Conservation (phyloP, 2,329 filamentous ascomycete genomes). For the Hortaea sp. region DNA sequence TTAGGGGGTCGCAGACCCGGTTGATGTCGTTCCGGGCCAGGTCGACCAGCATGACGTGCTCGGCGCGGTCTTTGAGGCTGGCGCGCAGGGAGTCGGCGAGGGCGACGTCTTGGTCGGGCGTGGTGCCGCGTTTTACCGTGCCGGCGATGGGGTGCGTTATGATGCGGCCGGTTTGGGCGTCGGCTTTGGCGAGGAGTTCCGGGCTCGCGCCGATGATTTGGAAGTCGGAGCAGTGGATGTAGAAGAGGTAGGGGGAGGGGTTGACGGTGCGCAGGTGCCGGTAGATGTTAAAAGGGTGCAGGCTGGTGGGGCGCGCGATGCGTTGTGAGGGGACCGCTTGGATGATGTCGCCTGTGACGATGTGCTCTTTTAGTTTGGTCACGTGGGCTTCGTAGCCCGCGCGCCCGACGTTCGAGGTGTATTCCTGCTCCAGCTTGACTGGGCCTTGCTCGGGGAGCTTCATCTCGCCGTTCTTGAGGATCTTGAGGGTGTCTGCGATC, state of each 20-base stretch:
- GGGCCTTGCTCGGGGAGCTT: constrained; percentile 57
- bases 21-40: constrained; percentile 94
- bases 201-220: constrained; percentile 92
- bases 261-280: constrained; percentile 94
- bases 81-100: constrained; percentile 67
- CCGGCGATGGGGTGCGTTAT: constrained; percentile 96
- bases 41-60: constrained; percentile 97
- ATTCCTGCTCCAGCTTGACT: constrained; percentile 64
- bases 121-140: constrained; percentile 79
- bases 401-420: constrained; percentile 84
- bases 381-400: constrained; percentile 89
- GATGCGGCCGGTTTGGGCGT: constrained; percentile 58
- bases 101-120: constrained; percentile 67
- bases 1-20: constrained; percentile 81
- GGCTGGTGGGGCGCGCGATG: constrained; percentile 74
- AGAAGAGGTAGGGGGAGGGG: constrained; percentile 95
- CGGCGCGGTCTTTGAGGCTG: constrained; percentile 82
- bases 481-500: constrained; percentile 58
- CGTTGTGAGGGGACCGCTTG: constrained; percentile 94
- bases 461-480: constrained; percentile 64
- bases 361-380: constrained; percentile 76
- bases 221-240: constrained; percentile 82
- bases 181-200: constrained; percentile 86
- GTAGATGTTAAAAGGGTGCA: constrained; percentile 98
- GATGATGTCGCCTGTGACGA: constrained; percentile 86